Evolutionary conservation across 73 alveolate species (phyloP), one percentile per base, ranked within the genome.

Genomic region (Effrenium voratum): DNA sequence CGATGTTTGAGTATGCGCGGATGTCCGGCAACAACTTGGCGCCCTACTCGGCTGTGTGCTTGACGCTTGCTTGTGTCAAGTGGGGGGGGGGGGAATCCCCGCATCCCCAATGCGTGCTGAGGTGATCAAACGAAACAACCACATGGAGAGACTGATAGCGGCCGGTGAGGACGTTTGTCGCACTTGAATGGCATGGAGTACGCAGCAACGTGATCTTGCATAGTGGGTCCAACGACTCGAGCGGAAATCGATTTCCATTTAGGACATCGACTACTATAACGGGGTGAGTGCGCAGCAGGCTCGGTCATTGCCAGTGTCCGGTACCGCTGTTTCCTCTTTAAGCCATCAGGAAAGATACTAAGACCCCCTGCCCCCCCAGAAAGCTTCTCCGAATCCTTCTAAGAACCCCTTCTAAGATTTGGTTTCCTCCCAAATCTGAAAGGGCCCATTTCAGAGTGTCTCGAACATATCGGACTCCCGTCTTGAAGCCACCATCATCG

Each of bases 121-220:
- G 93, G 93, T 84, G 79, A 41, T 44, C 80, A 86, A 86, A 83
- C 94, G 94, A 46, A 46, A 86, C 94, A 86, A 86, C 50, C 94
- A 86, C 68, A 86, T 86, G 94, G 94, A 86, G 83, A 40, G 94
- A 49, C 83, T 86, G 4, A 34, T 86, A 45, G 93, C 93, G n/a
- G 55, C 41, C 38, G 94, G 41, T 15, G 83, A 86, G 94, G 94
- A 50, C 41, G 36, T 32, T 28, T 46, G 82, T 34, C 0, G 15
- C 12, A 75, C 13, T 8, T 15, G 22, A 22, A 55, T 55, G 30
- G 22, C 68, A 12, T 22, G 41, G 41, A 66, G 79, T 66, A 66
- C 13, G 44, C 34, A 32, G 34, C 6, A 6, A 66, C 40, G 3
- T 43, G 3, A 57, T 3, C n/a, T 76, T 44, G 40, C 2, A 72